These are phyloP conservation scores for Leishmania aethiopica DNA, from an alignment of 208 protist species.

Conservation along the genomic window DNA sequence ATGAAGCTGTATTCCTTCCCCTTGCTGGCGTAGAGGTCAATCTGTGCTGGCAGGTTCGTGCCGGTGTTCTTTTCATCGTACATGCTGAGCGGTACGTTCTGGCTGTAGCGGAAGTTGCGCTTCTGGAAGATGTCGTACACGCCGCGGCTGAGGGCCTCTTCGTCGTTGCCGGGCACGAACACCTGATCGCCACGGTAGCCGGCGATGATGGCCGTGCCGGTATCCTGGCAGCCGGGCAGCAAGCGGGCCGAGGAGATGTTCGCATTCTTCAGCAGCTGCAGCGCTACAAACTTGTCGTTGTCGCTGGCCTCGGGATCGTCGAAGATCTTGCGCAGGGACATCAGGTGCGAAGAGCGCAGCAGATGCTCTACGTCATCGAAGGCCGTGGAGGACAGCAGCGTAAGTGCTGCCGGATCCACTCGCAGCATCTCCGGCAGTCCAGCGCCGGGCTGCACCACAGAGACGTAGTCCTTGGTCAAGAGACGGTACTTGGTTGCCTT, in stretches of 20 bases:
- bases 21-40: constrained; percentile 95
- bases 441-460: constrained; percentile 55
- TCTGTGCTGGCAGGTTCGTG: constrained; percentile 97
- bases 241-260: constrained; percentile 92
- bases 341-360: constrained; percentile 93
- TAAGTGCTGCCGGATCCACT: constrained; percentile 91
- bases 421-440: constrained; percentile 76
- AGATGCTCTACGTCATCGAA: constrained; percentile 96
- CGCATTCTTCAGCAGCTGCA: constrained; percentile 97
- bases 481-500: constrained; percentile 75
- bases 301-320: constrained; percentile 95
- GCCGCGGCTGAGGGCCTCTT: constrained; percentile 92
- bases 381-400: constrained; percentile 81
- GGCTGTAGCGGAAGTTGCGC: constrained; percentile 96
- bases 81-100: constrained; percentile 95
- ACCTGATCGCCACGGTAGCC: constrained; percentile 97
- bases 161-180: constrained; percentile 94
- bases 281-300: constrained; percentile 97
- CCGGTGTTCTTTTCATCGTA: constrained; percentile 97
- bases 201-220: constrained; percentile 96
- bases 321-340: constrained; percentile 94
- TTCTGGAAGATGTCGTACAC: constrained; percentile 95
- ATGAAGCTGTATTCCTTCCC: constrained; percentile 96
- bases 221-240: constrained; percentile 96
- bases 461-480: constrained; percentile 89